Evolutionary conservation across 208 protist genomes (phyloP).

Genomic region (Leishmania martiniquensis): DNA sequence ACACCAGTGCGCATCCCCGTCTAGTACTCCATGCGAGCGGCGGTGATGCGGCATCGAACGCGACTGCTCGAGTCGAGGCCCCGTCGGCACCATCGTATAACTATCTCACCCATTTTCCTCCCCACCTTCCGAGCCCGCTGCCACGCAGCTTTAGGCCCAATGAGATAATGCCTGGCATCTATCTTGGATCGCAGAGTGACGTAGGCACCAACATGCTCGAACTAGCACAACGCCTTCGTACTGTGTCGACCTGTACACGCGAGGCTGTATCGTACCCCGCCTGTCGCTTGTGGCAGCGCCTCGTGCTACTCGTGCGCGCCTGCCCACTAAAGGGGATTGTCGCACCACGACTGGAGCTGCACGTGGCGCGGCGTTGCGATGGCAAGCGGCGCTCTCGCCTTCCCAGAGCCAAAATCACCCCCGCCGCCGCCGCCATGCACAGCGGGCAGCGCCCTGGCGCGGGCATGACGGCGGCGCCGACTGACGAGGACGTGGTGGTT

Average conservation of each 20-base stretch:
- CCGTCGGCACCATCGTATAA: neutral
- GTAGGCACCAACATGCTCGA: constrained; percentile 32
- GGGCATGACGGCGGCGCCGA: neutral
- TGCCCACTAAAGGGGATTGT: constrained; percentile 24
- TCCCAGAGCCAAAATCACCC: neutral
- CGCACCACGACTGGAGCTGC: constrained; percentile 26
- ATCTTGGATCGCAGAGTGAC: constrained; percentile 55
- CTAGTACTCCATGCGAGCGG: neutral
- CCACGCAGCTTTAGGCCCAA: constrained; percentile 51
- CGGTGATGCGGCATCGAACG: neutral
- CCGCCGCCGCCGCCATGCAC: neutral
- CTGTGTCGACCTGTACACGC: neutral
- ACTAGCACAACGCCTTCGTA: constrained; percentile 24
- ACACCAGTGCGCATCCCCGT: neutral
- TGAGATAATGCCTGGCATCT: constrained; percentile 59
- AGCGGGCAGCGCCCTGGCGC: neutral
- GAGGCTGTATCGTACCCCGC: neutral
- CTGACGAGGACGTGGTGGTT: constrained; percentile 12
- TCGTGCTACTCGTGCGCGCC: constrained; percentile 44
- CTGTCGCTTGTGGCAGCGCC: constrained; percentile 14
- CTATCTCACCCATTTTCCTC: constrained; percentile 11
- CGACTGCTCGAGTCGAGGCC: neutral
- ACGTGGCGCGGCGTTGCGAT: constrained; percentile 9
- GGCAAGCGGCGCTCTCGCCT: neutral
- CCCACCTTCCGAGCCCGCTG: constrained; percentile 16